Percentiles rank a stretch among this genome's conserved stretches.
Evolutionary conservation across 2,329 filamentous ascomycete species (phyloP).

Genomic region (Albifimbria verrucaria): DNA sequence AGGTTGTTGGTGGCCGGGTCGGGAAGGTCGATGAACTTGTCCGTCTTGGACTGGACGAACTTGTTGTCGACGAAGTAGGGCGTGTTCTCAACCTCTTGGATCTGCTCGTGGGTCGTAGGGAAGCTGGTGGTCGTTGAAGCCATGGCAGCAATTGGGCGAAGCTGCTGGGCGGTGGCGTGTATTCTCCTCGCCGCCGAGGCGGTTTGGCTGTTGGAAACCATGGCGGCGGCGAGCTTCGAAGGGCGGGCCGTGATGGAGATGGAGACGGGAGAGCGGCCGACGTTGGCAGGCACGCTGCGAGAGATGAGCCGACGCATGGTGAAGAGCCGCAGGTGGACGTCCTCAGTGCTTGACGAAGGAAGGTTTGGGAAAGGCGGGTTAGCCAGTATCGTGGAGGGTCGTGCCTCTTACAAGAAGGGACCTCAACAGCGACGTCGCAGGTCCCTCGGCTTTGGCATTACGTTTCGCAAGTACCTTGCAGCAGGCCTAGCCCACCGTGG

Average conservation of each 20-base stretch:
- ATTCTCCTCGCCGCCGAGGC: conserved; percentile 47
- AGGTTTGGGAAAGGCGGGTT: too few species aligned
- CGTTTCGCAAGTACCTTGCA: not conserved
- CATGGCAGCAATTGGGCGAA: conserved; percentile 49
- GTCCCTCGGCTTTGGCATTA: not conserved
- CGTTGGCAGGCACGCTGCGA: conserved; percentile 23
- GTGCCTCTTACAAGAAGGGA: not conserved
- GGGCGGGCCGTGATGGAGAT: conserved; percentile 31
- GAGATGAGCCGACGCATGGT: conserved; percentile 46
- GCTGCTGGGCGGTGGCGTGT: conserved; percentile 54
- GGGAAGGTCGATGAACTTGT: conserved; percentile 73
- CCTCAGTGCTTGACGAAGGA: not conserved
- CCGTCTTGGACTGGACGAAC: conserved; percentile 65
- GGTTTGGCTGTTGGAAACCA: conserved; percentile 30
- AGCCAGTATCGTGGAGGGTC: too few species aligned
- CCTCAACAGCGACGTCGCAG: not conserved
- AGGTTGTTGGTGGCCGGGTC: conserved; percentile 85
- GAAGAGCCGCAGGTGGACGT: conserved; percentile 7
- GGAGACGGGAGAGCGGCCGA: conserved; percentile 13
- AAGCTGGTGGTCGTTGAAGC: conserved; percentile 58
- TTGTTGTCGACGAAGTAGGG: conserved; percentile 81
- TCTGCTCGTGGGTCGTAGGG: conserved; percentile 69
- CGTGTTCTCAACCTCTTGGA: conserved; percentile 65
- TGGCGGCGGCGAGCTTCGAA: conserved; percentile 22
- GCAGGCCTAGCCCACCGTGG: not conserved